Base-by-base conservation (phyloP, 257 asterid species). In the Petunia secreta region DNA sequence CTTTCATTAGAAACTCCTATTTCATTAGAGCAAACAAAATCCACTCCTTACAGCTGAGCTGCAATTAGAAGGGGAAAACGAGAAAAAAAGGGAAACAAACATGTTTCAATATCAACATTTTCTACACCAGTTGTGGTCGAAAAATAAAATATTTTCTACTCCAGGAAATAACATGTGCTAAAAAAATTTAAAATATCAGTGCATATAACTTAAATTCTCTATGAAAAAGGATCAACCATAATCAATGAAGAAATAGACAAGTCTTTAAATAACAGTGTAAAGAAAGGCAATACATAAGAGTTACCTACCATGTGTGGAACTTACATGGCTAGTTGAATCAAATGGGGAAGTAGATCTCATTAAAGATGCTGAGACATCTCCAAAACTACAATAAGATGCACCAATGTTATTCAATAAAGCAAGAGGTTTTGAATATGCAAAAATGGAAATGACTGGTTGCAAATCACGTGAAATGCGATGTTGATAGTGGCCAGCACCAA, bases 281-380 rank as follows among this genome's bases (percentile, higher is more conserved):
- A 4, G 16, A 34, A 2, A 38, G 13, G 50, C 14, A 5, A 4
- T 1, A 15, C 4, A 4, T 13, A 8, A 60, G 41, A 25, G 39
- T 36, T 40, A 25, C 48, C 37, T 15, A 80, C 79, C 83, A 48
- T 34, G 44, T 68, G 34, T 59, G 50, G 75, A 15, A 57, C 36
- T 66, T 25, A 65, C 9, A 40, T 9, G 57, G n/a, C 73, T 62
- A 6, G 5, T 11, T 25, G 37, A 53, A 57, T 54, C 59, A 77
- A 36, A 57, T 52, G 71, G 48, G 44, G 78, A 52, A 82, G 46
- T 34, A 11, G 46, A 9, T 43, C 36, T 36, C 57, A 10, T 67
- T 48, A 58, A 63, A 41, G 59, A n/a, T 59, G 58, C 3, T 8
- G 44, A 43, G 2, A 68, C 5, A 77, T 68, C 40, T 58, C 39